phyloP scores from a whole-genome alignment of 768 basidiomycete genomes.

The Agaricus blazei region DNA sequence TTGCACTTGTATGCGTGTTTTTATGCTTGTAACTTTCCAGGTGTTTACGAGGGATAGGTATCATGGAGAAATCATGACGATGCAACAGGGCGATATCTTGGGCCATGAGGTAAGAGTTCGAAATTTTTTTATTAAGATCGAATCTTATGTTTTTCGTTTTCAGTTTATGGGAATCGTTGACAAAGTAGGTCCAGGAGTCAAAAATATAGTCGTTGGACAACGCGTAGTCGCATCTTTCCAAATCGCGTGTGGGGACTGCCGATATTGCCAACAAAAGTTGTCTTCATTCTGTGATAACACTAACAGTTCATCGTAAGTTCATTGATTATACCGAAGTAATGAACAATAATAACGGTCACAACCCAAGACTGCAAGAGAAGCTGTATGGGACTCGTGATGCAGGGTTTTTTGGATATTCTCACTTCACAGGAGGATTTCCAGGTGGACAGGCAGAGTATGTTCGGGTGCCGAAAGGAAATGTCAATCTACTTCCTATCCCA shows the following conservation, averaged over 20 bases:
- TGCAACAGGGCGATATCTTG: constrained; percentile 72
- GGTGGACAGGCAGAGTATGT: constrained; percentile 76
- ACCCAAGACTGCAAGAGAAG: constrained; percentile 41
- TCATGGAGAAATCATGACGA: constrained; percentile 61
- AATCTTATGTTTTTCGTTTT: background rate
- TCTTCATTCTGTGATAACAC: constrained; percentile 73
- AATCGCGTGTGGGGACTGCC: constrained; percentile 68
- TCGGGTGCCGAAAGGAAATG: constrained; percentile 64
- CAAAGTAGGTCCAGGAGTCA: constrained; percentile 60
- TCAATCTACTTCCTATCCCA: constrained; percentile 69
- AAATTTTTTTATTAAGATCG: background rate
- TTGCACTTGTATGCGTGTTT: constrained; percentile 39
- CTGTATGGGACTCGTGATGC: constrained; percentile 68
- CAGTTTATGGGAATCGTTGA: constrained; percentile 69
- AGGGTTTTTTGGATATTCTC: constrained; percentile 69
- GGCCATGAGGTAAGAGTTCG: constrained; percentile 54
- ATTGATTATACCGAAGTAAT: constrained; percentile 9
- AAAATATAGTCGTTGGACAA: constrained; percentile 54
- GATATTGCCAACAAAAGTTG: constrained; percentile 68
- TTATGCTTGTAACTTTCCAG: background rate
- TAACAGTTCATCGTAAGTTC: constrained; percentile 53
- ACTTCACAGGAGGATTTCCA: constrained; percentile 68
- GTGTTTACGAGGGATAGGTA: constrained; percentile 25
- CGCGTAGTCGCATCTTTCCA: constrained; percentile 80
- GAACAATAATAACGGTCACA: background rate